Conservation (phyloP, 2,329 filamentous ascomycete species). For the Aspergillus brasiliensis region DNA sequence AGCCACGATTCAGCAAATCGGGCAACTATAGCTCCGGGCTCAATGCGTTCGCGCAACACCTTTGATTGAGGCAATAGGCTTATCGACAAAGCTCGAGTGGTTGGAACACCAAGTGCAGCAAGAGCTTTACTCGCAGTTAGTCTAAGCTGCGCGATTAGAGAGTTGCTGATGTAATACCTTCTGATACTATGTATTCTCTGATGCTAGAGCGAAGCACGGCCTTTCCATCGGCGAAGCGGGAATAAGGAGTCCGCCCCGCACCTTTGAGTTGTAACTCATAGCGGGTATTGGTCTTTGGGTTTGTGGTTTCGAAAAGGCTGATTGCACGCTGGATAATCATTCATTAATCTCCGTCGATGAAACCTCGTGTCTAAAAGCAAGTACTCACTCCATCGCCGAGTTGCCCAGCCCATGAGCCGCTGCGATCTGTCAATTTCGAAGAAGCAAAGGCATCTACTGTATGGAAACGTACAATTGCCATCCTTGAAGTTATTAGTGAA, state of each 20-base stretch:
- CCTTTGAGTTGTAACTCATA: constrained; percentile 96
- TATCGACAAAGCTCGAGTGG: constrained; percentile 81
- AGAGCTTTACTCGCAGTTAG: constrained; percentile 50
- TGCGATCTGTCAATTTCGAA: constrained; percentile 44
- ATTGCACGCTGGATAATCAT: constrained; percentile 66
- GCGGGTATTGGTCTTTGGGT: constrained; percentile 67
- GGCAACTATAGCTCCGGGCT: constrained; percentile 90
- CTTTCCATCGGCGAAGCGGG: constrained; percentile 92
- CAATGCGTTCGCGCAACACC: constrained; percentile 76
- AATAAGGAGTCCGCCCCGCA: constrained; percentile 90
- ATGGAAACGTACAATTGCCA: constrained; percentile 51
- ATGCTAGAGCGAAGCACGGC: constrained; percentile 92
- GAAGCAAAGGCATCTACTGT: neutral
- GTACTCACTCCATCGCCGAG: constrained; percentile 74
- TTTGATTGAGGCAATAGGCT: constrained; percentile 71
- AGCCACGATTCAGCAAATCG: constrained; percentile 92
- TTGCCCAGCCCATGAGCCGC: constrained; percentile 90
- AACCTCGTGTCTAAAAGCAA: neutral
- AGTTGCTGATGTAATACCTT: constrained; percentile 53
- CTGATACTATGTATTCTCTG: constrained; percentile 89
- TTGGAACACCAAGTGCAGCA: constrained; percentile 81
- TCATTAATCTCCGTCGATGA: constrained; percentile 3
- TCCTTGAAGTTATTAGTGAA: constrained; percentile 32
- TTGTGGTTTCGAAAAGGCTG: constrained; percentile 86
- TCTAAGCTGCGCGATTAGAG: neutral